Evolutionary conservation across 768 basidiomycete genomes (phyloP), one percentile per base, ranked within the genome.

Genomic region (Neoboletus magnificus): DNA sequence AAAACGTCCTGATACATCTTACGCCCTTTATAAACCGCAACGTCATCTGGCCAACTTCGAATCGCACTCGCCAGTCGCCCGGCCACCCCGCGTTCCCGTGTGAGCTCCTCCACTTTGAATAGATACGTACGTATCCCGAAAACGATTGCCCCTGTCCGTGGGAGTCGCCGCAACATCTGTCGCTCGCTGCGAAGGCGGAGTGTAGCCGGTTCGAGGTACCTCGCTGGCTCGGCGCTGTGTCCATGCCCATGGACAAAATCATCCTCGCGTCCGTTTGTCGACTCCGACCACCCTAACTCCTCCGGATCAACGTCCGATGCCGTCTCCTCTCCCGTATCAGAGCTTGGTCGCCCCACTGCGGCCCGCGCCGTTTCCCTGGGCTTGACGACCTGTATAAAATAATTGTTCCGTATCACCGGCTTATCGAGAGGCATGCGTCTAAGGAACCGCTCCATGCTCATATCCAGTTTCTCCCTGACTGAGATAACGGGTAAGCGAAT

Each of bases 341-440:
- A 41, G 27, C 29, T 27, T 13, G 52, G 25, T 54, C 30, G 3
- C 40, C 5, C 51, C 4, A 5, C 13, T n/a, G 4, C 30, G 29
- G n/a, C 9, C 32, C 2, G 27, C 22, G 8, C 30, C n/a, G 1
- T 23, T 1, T 56, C 37, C 6, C 48, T 15, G 22, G 68, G 66
- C 55, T 70, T 70, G 43, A 75, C 76, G 49, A 76, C 67, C 60
- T 77, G 77, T 48, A 79, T 66, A 50, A 74, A 70, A 69, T 85
- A 89, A 70, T 91, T 91, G 72, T 85, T 86, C 48, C 90, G 82
- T 54, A 77, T 70, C 47, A 91, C 83, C 9, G 87, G 84, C 67
- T 87, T 85, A 67, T 87, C 82, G 43, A 86, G 76, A 27, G 81
- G 59, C 63, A 91, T 67, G 48, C 84, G 80, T 61, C 76, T 79